Evolutionary conservation across 1,284 basidiomycete species (phyloP), one percentile per base, ranked within the genome.

Genomic region (Ganoderma boninense): DNA sequence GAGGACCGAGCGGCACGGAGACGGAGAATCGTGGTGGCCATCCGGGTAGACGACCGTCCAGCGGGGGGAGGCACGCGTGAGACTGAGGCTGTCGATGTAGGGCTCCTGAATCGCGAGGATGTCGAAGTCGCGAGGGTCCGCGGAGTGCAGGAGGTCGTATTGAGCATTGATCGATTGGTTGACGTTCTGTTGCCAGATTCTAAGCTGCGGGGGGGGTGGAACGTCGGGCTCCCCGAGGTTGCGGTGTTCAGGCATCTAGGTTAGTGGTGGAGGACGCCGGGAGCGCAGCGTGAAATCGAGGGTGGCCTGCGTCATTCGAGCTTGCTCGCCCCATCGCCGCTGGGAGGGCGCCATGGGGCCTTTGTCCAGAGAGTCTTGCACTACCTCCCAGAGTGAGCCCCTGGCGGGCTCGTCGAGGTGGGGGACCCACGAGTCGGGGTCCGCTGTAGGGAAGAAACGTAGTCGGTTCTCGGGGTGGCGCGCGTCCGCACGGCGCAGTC

Each of bases 101-200:
- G 82, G 83, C 76, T 84, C 83, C 67, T 83, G 81, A 0, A 84
- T 44, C 0, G 79, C 69, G 0, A 80, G 35, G 1, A 84, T 72
- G 62, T 83, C 78, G 62, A 71, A 78, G 73, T 77, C 64, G 66
- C 63, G n/a, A 60, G 73, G 70, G 18, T 26, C 13, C 20, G 65
- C 64, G 60, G 71, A 5, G 67, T 77, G 20, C 29, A 82, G 70
- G 64, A 82, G 1, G 44, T 70, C 69, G 56, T 65, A 35, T 42
- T 75, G 77, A 49, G 80, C 74, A 2, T 20, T n/a, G 13, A 64
- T 11, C 0, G 81, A 81, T 35, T 77, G 79, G 68, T 79, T 80
- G 20, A 79, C 38, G 63, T 78, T 75, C n/a, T 78, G 77, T 62
- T 81, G 80, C 74, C 76, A 79, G 20, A 82, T 76, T 4, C 69